phyloP scores from a whole-genome alignment of 2,329 filamentous ascomycete species.

The Arthrobotrys sinensis region DNA sequence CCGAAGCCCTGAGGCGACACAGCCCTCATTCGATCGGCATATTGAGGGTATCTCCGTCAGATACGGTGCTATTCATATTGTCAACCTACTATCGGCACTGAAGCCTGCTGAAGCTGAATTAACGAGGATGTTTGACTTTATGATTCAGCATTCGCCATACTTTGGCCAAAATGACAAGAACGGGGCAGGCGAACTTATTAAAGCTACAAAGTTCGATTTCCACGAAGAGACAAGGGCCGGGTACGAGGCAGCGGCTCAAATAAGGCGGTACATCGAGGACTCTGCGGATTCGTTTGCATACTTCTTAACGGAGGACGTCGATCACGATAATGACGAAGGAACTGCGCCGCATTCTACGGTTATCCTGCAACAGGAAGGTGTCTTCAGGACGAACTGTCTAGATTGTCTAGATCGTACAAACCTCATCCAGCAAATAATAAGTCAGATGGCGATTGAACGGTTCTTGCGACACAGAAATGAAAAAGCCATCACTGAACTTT shows the following conservation, averaged over 20 bases:
- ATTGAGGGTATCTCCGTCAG: slow-evolving; percentile 87
- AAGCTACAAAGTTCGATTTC: slow-evolving; percentile 92
- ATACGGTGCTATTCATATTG: slow-evolving; percentile 91
- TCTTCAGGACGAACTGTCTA: slow-evolving; percentile 95
- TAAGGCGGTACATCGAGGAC: slow-evolving; percentile 81
- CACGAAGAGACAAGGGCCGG: slow-evolving; percentile 94
- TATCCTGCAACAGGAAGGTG: slow-evolving; percentile 91
- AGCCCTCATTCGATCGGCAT: slow-evolving; percentile 95
- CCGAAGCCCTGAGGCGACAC: slow-evolving; percentile 87
- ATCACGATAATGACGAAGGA: slow-evolving; percentile 71
- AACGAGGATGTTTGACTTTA: slow-evolving; percentile 82
- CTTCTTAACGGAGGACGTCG: slow-evolving; percentile 82
- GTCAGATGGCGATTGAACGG: slow-evolving; percentile 88
- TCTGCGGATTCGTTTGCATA: slow-evolving; percentile 94
- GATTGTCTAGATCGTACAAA: slow-evolving; percentile 98
- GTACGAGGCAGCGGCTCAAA: slow-evolving; percentile 90
- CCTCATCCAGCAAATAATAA: slow-evolving; percentile 94
- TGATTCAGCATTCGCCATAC: slow-evolving; percentile 81
- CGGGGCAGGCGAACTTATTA: slow-evolving; percentile 76
- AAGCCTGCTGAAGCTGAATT: slow-evolving; percentile 90
- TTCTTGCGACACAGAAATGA: slow-evolving; percentile 83
- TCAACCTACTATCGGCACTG: slow-evolving; percentile 92
- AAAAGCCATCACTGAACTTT: slow-evolving; percentile 83
- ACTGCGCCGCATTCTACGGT: slow-evolving; percentile 71
- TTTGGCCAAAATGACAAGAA: slow-evolving; percentile 74